These are phyloP conservation scores for Tetrahymena thermophila DNA, from an alignment of 73 alveolate genomes.

Conservation along the genomic window DNA sequence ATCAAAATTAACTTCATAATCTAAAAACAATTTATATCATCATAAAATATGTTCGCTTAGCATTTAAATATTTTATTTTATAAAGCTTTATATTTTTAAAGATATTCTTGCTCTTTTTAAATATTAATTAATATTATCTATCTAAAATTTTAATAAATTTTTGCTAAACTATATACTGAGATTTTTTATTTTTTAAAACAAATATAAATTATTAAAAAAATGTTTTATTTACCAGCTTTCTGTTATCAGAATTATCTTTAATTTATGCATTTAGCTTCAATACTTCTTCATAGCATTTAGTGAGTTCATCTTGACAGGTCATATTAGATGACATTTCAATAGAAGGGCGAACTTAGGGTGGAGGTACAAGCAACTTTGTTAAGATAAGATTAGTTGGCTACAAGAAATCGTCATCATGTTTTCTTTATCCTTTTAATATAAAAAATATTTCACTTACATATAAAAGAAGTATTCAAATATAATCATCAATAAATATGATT, in stretches of 20 bases:
- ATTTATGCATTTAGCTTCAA: slow-evolving; percentile 9
- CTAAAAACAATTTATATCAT: too few species aligned
- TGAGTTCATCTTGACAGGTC: slow-evolving; percentile 20
- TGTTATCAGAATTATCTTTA: neutral
- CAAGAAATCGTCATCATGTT: neutral
- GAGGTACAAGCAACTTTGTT: slow-evolving; percentile 24
- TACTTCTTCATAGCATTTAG: slow-evolving; percentile 22
- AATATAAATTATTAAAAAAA: neutral
- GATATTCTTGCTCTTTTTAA: too few species aligned
- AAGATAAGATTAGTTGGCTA: slow-evolving; percentile 10
- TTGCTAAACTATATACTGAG: too few species aligned
- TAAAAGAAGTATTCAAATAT: too few species aligned
- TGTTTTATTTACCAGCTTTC: neutral
- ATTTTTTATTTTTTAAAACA: too few species aligned
- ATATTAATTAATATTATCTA: neutral
- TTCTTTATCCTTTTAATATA: neutral
- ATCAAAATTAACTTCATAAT: too few species aligned
- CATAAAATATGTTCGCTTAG: too few species aligned
- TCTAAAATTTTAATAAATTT: neutral
- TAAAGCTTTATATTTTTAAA: too few species aligned
- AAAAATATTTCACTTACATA: too few species aligned
- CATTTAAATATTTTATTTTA: too few species aligned
- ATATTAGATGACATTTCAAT: slow-evolving; percentile 39
- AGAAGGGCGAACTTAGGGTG: slow-evolving; percentile 43
- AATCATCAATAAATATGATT: too few species aligned